Percentiles rank a stretch among this genome's conserved stretches.
These are phyloP conservation scores for Claviceps sp. DNA, from an alignment of 2,329 filamentous ascomycete genomes.

Conservation along the genomic window DNA sequence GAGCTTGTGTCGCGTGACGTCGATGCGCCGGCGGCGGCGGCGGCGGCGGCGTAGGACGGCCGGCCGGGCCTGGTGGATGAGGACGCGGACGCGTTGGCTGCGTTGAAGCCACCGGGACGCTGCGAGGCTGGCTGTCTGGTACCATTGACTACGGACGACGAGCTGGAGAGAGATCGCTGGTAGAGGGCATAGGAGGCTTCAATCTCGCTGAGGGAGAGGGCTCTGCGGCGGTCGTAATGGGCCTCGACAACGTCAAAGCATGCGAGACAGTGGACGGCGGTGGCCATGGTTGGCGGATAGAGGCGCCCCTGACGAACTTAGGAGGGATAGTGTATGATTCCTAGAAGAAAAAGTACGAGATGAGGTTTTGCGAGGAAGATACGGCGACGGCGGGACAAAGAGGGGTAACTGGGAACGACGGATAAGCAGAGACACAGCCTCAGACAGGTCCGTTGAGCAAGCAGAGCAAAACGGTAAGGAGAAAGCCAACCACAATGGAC, in stretches of 20 bases:
- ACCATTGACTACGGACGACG: constrained; percentile 7
- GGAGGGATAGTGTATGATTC: background rate
- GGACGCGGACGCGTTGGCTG: constrained; percentile 19
- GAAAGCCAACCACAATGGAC: no score
- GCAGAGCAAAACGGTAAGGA: no score
- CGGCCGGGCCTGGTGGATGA: constrained; percentile 24
- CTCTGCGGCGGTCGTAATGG: constrained; percentile 54
- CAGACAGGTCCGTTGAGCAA: no score
- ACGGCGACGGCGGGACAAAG: no score
- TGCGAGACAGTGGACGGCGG: constrained; percentile 72
- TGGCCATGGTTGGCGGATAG: constrained; percentile 54
- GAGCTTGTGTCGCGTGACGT: constrained; percentile 25
- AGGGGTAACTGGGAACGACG: no score
- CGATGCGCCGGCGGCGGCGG: constrained; percentile 31
- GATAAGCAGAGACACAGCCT: no score
- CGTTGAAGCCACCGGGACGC: constrained; percentile 4
- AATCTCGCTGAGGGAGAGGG: constrained; percentile 54
- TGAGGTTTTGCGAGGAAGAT: no score
- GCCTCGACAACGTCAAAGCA: constrained; percentile 83
- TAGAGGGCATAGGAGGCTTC: constrained; percentile 48
- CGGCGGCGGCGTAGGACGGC: constrained; percentile 26
- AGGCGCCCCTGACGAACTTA: background rate
- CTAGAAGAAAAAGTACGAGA: background rate
- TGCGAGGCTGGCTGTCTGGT: constrained; percentile 23
- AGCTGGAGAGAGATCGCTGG: constrained; percentile 10